Evolutionary conservation across 257 asterid genomes (phyloP).

Genomic region (Asclepias syriaca): DNA sequence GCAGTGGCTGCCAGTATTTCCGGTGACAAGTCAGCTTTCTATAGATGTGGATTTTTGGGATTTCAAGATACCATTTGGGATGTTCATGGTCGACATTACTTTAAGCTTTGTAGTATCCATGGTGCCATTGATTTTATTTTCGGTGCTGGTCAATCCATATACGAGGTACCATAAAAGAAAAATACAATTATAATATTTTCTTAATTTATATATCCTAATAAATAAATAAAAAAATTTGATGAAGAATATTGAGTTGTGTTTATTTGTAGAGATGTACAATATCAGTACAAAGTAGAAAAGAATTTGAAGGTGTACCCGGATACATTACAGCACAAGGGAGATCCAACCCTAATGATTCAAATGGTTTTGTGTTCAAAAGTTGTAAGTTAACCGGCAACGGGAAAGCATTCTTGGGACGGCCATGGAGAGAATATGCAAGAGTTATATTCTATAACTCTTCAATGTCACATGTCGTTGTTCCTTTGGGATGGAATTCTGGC

Average conservation of each 20-base stretch:
- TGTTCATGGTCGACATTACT: conserved; percentile 59
- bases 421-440: conserved; percentile 60
- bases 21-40: conserved; percentile 55
- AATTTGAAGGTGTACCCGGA: conserved; percentile 31
- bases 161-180: conserved; percentile 40
- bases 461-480: conserved; percentile 37
- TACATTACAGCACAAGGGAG: conserved; percentile 66
- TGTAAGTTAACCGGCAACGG: conserved; percentile 47
- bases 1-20: conserved; percentile 51
- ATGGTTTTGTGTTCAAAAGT: conserved; percentile 49
- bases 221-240: not conserved
- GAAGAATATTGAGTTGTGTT: too few relatives aligned
- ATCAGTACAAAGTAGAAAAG: conserved; percentile 30
- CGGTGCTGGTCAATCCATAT: conserved; percentile 67
- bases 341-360: conserved; percentile 5
- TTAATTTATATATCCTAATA: too few relatives aligned
- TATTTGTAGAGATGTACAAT: conserved; percentile 36
- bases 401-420: conserved; percentile 36
- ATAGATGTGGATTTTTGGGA: conserved; percentile 43
- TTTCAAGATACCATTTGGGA: conserved; percentile 73
- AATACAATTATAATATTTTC: too few relatives aligned
- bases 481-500: conserved; percentile 60
- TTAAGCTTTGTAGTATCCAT: conserved; percentile 40
- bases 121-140: conserved; percentile 79
- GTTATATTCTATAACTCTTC: conserved; percentile 37